Evolutionary conservation across 2,329 filamentous ascomycete species (phyloP).

Genomic region (Tolypocladium inflatum): DNA sequence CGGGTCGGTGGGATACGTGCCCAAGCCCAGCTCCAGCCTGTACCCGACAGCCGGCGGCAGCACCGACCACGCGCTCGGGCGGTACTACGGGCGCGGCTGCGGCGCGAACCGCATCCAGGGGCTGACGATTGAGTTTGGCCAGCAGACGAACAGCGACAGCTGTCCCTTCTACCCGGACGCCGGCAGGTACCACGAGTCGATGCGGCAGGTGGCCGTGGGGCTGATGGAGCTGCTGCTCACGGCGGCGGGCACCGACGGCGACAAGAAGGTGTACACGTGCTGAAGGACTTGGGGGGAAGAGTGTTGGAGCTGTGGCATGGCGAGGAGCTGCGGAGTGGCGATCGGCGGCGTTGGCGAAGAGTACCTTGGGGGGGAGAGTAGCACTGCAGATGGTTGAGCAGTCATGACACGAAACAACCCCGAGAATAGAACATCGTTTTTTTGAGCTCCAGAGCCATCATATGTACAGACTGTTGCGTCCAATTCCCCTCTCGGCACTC

Average conservation of each 20-base stretch:
- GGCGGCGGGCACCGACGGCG: slow-evolving; percentile 12
- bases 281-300: background rate
- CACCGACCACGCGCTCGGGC: slow-evolving; percentile 36
- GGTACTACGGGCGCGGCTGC: slow-evolving; percentile 27
- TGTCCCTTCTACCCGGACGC: slow-evolving; percentile 37
- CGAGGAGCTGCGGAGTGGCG: background rate
- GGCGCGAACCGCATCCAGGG: slow-evolving; percentile 28
- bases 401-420: background rate
- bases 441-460: background rate
- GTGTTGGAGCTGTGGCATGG: too few species aligned
- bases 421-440: background rate
- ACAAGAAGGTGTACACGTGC: background rate
- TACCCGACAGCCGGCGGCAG: slow-evolving; percentile 36
- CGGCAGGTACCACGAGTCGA: slow-evolving; percentile 30
- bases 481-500: background rate
- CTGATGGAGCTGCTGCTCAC: slow-evolving; percentile 36
- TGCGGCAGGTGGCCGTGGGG: slow-evolving; percentile 33
- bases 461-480: background rate
- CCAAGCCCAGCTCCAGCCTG: slow-evolving; percentile 28
- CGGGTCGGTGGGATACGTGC: slow-evolving; percentile 24
- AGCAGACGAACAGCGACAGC: slow-evolving; percentile 3
- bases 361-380: background rate
- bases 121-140: slow-evolving; percentile 38
- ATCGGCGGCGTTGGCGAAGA: background rate
- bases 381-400: background rate